These are phyloP conservation scores for Agaricus subrufescens DNA, from an alignment of 768 basidiomycete genomes.

Conservation along the genomic window DNA sequence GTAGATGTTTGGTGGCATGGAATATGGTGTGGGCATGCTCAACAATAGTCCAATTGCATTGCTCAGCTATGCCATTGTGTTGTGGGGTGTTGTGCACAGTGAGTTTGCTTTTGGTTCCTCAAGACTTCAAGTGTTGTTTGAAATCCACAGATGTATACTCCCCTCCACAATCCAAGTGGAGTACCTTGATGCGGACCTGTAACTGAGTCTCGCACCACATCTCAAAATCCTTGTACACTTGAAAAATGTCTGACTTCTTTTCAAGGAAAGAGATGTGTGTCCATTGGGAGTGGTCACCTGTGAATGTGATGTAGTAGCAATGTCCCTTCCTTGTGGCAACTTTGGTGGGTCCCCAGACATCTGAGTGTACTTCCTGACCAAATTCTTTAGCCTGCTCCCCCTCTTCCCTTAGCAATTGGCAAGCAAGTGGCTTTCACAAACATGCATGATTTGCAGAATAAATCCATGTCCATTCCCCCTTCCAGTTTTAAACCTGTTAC, in stretches of 20 bases:
- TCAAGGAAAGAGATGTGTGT: conserved; percentile 16
- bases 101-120: conserved; percentile 28
- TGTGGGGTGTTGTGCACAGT: conserved; percentile 17
- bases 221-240: conserved; percentile 22
- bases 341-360: conserved; percentile 35
- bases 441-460: conserved; percentile 5
- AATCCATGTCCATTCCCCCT: conserved; percentile 13
- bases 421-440: conserved; percentile 29
- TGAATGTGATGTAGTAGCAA: conserved; percentile 26
- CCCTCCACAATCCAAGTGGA: conserved; percentile 32
- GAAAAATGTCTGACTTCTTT: conserved; percentile 14
- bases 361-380: conserved; percentile 22
- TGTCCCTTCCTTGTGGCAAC: conserved; percentile 13
- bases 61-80: conserved; percentile 20
- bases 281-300: conserved; percentile 20
- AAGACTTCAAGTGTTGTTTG: conserved; percentile 15
- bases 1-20: conserved; percentile 21
- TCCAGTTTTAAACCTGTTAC: conserved; percentile 25
- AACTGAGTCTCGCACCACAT: conserved; percentile 26
- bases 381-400: conserved; percentile 18
- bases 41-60: conserved; percentile 25
- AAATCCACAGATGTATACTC: conserved; percentile 31
- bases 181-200: conserved; percentile 15
- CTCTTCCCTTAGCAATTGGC: conserved; percentile 20
- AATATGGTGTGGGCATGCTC: conserved; percentile 28